phyloP scores from a whole-genome alignment of 2,329 filamentous ascomycete species.

The Huntiella decipiens region DNA sequence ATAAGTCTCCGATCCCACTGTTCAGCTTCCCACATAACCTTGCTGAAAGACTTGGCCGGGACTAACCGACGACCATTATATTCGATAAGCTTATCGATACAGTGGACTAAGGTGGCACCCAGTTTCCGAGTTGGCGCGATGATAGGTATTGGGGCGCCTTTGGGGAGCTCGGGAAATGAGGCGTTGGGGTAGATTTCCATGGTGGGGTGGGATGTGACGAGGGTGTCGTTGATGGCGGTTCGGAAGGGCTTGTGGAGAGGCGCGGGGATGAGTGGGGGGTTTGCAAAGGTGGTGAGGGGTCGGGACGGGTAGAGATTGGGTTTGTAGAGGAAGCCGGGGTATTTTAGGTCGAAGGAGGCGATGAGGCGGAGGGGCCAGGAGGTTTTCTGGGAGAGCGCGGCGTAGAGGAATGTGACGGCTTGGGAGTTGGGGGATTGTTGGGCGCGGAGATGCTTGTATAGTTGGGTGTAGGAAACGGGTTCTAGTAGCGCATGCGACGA shows the following conservation, averaged over 20 bases:
- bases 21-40: too few species aligned
- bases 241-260: slow-evolving; percentile 3
- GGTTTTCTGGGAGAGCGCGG: slow-evolving; percentile 15
- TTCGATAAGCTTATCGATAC: too few species aligned
- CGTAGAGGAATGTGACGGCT: slow-evolving; percentile 19
- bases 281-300: slow-evolving; percentile 4
- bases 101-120: too few species aligned
- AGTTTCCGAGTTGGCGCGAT: too few species aligned
- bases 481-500: background rate
- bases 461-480: slow-evolving; percentile 5
- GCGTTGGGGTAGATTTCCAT: background rate
- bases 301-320: background rate
- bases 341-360: slow-evolving; percentile 10
- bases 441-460: slow-evolving; percentile 4
- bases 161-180: background rate
- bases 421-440: slow-evolving; percentile 15
- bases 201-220: background rate
- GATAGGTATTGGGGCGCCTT: too few species aligned
- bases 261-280: slow-evolving; percentile 9
- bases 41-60: too few species aligned
- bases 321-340: slow-evolving; percentile 7
- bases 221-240: background rate
- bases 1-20: too few species aligned
- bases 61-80: too few species aligned
- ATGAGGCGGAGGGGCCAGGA: slow-evolving; percentile 16